Evolutionary conservation across 352 stramenopile genomes (phyloP).

Genomic region (Globisporangium recalcitrans): DNA sequence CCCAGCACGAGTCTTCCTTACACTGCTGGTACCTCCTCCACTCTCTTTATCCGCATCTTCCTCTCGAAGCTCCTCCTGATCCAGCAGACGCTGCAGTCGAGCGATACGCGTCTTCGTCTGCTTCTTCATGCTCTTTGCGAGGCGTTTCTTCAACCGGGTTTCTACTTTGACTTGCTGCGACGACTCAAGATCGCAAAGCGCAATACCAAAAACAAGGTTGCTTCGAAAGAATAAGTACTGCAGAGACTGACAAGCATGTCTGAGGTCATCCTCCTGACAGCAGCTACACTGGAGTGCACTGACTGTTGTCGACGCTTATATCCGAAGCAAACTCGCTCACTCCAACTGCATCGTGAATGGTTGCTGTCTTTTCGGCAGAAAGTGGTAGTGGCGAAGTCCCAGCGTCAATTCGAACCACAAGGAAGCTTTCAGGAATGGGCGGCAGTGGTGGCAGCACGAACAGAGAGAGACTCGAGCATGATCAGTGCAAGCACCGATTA

Average conservation of each 20-base stretch:
- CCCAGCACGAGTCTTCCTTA: background rate
- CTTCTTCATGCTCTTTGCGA: background rate
- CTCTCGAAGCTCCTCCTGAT: background rate
- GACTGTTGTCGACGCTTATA: too few relatives aligned
- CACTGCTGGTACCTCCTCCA: background rate
- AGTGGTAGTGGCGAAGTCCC: too few relatives aligned
- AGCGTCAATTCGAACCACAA: background rate
- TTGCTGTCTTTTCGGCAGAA: too few relatives aligned
- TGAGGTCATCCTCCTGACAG: too few relatives aligned
- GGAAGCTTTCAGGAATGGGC: conserved; percentile 9
- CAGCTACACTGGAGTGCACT: too few relatives aligned
- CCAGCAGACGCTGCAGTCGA: conserved; percentile 6
- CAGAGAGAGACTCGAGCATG: background rate
- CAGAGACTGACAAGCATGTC: too few relatives aligned
- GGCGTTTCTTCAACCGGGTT: background rate
- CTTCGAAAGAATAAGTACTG: too few relatives aligned
- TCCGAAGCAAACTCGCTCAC: too few relatives aligned
- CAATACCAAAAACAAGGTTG: too few relatives aligned
- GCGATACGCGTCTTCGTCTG: conserved; percentile 6
- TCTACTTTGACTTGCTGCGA: background rate
- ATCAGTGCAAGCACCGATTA: background rate
- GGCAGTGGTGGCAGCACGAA: background rate
- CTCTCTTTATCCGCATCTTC: background rate
- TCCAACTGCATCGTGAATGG: too few relatives aligned
- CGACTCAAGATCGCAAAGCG: too few relatives aligned